Evolutionary conservation across 805 yeast genomes (phyloP).

Genomic region (Tetrapisispora iriomotensis): DNA sequence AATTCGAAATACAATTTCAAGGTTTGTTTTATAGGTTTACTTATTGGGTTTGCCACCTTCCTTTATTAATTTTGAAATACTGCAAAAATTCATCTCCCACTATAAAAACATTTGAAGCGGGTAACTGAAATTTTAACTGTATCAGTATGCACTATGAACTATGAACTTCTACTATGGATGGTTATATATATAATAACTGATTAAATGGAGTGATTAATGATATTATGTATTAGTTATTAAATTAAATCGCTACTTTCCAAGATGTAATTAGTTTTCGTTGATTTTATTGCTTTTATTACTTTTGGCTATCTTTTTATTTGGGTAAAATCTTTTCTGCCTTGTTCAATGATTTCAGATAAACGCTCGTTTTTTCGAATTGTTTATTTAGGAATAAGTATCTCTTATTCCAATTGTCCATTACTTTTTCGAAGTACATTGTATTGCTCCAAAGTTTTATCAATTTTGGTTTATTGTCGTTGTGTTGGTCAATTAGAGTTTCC

Average conservation of each 20-base stretch:
- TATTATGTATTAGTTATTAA: no score
- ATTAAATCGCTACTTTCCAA: no score
- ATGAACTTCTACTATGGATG: neutral
- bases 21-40: no score
- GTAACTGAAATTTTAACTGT: no score
- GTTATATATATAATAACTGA: neutral
- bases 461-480: slow-evolving; percentile 32
- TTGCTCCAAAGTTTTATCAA: slow-evolving; percentile 31
- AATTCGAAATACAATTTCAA: no score
- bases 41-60: slow-evolving; percentile 2
- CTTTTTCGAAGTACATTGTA: slow-evolving; percentile 18
- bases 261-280: no score
- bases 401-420: slow-evolving; percentile 35
- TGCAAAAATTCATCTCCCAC: no score
- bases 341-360: slow-evolving; percentile 28
- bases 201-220: no score
- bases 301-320: no score
- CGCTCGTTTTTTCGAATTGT: slow-evolving; percentile 29
- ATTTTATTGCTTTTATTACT: no score
- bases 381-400: slow-evolving; percentile 31
- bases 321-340: slow-evolving; percentile 12
- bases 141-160: neutral
- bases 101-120: no score
- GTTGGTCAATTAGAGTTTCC: slow-evolving; percentile 33
- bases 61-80: slow-evolving; percentile 1